A percentile compares a stretch with the other conserved stretches of the same genome.
These are phyloP conservation scores for Penicillium sp. DNA, from an alignment of 2,329 filamentous ascomycete genomes.

Conservation along the genomic window DNA sequence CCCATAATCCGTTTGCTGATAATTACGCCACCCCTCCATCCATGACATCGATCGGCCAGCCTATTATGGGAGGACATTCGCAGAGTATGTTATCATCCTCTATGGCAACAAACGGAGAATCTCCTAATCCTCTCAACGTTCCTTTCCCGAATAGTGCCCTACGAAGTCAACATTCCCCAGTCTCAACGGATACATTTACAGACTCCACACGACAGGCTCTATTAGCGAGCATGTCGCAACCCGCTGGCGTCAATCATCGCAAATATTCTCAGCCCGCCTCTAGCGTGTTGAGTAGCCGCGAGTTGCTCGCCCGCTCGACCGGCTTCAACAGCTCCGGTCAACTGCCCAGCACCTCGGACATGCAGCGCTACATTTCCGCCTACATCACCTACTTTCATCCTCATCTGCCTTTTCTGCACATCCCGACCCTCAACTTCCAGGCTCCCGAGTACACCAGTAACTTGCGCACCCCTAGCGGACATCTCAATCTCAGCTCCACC, in stretches of 20 bases:
- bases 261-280: constrained; percentile 58
- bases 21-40: constrained; percentile 74
- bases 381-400: constrained; percentile 93
- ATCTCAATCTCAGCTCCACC: constrained; percentile 50
- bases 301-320: constrained; percentile 33
- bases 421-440: constrained; percentile 88
- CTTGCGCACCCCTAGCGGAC: constrained; percentile 53
- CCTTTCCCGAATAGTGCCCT: constrained; percentile 57
- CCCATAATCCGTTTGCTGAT: constrained; percentile 65
- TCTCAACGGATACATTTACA: constrained; percentile 61
- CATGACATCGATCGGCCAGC: constrained; percentile 68
- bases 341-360: constrained; percentile 74
- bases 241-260: constrained; percentile 53
- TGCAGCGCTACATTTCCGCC: constrained; percentile 83
- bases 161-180: constrained; percentile 57
- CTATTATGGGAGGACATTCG: constrained; percentile 61
- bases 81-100: constrained; percentile 49
- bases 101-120: constrained; percentile 42
- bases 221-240: constrained; percentile 58
- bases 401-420: constrained; percentile 89
- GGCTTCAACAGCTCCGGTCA: constrained; percentile 45
- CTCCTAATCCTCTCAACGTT: constrained; percentile 46
- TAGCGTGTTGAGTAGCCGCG: constrained; percentile 44
- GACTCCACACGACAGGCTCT: constrained; percentile 62
- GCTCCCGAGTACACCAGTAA: constrained; percentile 62